Conservation (phyloP, 768 basidiomycete species). For the Crassisporium funariophilum region DNA sequence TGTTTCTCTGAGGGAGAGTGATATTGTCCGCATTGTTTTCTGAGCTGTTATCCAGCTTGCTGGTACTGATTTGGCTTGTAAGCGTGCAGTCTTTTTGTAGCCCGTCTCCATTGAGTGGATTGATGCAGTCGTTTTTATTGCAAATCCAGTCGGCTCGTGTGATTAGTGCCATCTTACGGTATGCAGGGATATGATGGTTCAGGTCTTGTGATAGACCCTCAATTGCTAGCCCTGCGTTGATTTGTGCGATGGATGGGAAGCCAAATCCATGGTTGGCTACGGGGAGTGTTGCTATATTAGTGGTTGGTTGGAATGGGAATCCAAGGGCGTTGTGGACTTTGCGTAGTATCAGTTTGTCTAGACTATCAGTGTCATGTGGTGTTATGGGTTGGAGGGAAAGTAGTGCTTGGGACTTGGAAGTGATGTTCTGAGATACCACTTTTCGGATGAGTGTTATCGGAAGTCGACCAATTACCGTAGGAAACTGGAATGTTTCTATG, state of each 20-base stretch:
- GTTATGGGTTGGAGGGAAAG: slow-evolving; percentile 28
- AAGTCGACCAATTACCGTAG: slow-evolving; percentile 6
- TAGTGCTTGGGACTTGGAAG: slow-evolving; percentile 16
- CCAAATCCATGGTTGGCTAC: slow-evolving; percentile 8
- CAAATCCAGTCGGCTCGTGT: slow-evolving; percentile 21
- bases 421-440: slow-evolving; percentile 22
- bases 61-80: too few relatives aligned
- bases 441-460: slow-evolving; percentile 25
- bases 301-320: slow-evolving; percentile 23
- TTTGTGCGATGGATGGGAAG: slow-evolving; percentile 13
- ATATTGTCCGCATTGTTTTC: too few relatives aligned
- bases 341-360: slow-evolving; percentile 15
- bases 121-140: slow-evolving; percentile 3
- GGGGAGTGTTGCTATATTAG: slow-evolving; percentile 7
- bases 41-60: too few relatives aligned
- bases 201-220: slow-evolving; percentile 15
- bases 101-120: too few relatives aligned
- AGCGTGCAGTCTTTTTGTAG: too few relatives aligned
- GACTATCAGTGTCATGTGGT: slow-evolving; percentile 14
- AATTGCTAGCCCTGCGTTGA: slow-evolving; percentile 13
- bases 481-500: slow-evolving; percentile 19
- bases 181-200: slow-evolving; percentile 21
- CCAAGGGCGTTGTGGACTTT: slow-evolving; percentile 20
- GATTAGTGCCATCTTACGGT: slow-evolving; percentile 12
- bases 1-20: too few relatives aligned